Conservation (phyloP, 2,329 filamentous ascomycete species). For the Pseudocercospora fuligena region DNA sequence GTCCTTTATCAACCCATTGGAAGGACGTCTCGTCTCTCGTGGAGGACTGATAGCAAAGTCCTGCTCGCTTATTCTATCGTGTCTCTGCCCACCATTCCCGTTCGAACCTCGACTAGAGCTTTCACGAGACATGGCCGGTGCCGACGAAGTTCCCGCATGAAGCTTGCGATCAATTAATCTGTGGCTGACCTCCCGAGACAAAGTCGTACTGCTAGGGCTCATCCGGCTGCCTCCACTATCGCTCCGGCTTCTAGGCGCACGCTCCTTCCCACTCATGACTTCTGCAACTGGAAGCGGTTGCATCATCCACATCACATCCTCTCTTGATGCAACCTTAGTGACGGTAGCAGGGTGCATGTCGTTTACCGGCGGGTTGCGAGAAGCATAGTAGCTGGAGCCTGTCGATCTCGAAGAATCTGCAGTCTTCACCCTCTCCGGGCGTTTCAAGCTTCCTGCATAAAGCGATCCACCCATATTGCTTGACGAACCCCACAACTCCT, state of each 20-base stretch:
- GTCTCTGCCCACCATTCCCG: slow-evolving; percentile 37
- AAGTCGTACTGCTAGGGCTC: slow-evolving; percentile 24
- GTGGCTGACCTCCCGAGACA: slow-evolving; percentile 45
- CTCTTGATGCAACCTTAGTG: slow-evolving; percentile 41
- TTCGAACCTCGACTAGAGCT: slow-evolving; percentile 38
- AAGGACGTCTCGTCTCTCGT: slow-evolving; percentile 23
- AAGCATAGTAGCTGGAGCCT: slow-evolving; percentile 37
- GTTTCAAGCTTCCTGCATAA: slow-evolving; percentile 37
- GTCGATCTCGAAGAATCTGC: slow-evolving; percentile 16
- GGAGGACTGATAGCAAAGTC: slow-evolving; percentile 29
- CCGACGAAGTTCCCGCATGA: slow-evolving; percentile 32
- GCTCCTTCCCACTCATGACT: slow-evolving; percentile 86
- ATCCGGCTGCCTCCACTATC: slow-evolving; percentile 49
- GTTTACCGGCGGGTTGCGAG: slow-evolving; percentile 66
- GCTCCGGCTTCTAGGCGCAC: slow-evolving; percentile 65
- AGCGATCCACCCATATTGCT: slow-evolving; percentile 29
- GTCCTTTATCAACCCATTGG: slow-evolving; percentile 22
- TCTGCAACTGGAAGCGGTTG: slow-evolving; percentile 88
- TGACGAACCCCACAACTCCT: slow-evolving; percentile 76
- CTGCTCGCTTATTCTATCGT: slow-evolving; percentile 35
- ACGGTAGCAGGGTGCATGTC: slow-evolving; percentile 64
- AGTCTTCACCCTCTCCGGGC: slow-evolving; percentile 41
- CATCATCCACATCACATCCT: slow-evolving; percentile 86
- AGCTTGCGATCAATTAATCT: slow-evolving; percentile 43
- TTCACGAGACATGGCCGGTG: slow-evolving; percentile 43